Evolutionary conservation across 129 eudicot species (phyloP).

Genomic region (Flaveria robusta): DNA sequence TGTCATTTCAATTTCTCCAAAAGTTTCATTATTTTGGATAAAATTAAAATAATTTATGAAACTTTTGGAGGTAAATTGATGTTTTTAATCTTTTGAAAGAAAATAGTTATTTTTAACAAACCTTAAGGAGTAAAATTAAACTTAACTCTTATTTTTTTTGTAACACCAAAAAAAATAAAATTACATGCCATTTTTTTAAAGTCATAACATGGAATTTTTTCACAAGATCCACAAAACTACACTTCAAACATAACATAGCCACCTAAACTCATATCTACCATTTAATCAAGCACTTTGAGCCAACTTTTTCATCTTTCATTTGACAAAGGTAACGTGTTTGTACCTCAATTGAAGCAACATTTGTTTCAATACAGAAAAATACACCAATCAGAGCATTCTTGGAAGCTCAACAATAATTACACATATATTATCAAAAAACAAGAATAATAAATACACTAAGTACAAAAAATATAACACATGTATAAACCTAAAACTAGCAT

Average conservation of each 20-base stretch:
- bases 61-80: no score
- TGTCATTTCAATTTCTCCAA: no score
- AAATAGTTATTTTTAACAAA: no score
- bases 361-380: neutral
- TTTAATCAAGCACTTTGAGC: neutral
- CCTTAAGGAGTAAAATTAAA: no score
- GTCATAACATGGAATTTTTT: no score
- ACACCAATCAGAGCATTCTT: neutral
- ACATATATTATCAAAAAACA: neutral
- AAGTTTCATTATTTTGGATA: no score
- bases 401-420: neutral
- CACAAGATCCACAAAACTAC: no score
- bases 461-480: constrained; percentile 30
- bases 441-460: constrained; percentile 2
- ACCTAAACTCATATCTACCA: neutral
- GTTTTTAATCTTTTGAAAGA: no score
- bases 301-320: neutral
- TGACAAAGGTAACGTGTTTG: neutral
- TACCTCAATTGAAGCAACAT: neutral
- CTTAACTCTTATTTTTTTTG: no score
- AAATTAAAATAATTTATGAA: no score
- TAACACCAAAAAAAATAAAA: no score
- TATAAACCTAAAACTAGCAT: constrained; percentile 20
- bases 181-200: no score
- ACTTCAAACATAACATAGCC: neutral